Evolutionary conservation across 768 basidiomycete genomes (phyloP).

Genomic region (Pluteus cervinus): DNA sequence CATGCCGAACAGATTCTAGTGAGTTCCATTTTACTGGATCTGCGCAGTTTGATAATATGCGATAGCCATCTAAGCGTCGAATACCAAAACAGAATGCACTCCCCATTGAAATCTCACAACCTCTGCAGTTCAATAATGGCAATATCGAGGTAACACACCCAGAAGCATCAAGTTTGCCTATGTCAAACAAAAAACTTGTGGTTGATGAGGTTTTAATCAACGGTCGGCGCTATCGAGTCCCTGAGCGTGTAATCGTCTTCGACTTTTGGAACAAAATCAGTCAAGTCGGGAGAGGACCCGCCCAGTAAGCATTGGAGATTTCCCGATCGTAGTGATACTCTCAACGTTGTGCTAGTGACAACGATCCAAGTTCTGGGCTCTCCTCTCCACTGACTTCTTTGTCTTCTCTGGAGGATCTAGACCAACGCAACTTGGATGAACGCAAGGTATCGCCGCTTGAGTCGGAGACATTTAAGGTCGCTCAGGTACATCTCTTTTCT

Average conservation of each 20-base stretch:
- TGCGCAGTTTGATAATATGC: constrained; percentile 9
- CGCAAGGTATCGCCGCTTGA: constrained; percentile 23
- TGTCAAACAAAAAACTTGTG: constrained; percentile 38
- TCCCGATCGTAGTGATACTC: no score
- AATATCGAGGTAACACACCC: constrained; percentile 83
- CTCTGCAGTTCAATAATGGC: constrained; percentile 80
- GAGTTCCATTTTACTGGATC: constrained; percentile 24
- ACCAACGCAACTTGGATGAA: no score
- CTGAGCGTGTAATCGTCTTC: constrained; percentile 84
- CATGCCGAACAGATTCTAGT: constrained; percentile 87
- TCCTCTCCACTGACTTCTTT: constrained; percentile 73
- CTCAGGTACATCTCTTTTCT: constrained; percentile 40
- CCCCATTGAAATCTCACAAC: constrained; percentile 71
- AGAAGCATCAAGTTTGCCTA: constrained; percentile 38
- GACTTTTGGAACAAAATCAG: constrained; percentile 93
- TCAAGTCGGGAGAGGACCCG: constrained; percentile 33
- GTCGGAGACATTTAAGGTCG: constrained; percentile 49
- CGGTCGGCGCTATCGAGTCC: constrained; percentile 86
- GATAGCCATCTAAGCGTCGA: constrained; percentile 76
- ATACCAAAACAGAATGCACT: constrained; percentile 65
- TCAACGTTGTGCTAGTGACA: constrained; percentile 21
- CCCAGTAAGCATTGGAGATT: no score
- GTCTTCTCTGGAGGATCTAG: constrained; percentile 63
- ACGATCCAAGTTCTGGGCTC: constrained; percentile 39
- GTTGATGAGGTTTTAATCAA: constrained; percentile 86